phyloP scores from a whole-genome alignment of 129 eudicot species.

The Arctium minus region DNA sequence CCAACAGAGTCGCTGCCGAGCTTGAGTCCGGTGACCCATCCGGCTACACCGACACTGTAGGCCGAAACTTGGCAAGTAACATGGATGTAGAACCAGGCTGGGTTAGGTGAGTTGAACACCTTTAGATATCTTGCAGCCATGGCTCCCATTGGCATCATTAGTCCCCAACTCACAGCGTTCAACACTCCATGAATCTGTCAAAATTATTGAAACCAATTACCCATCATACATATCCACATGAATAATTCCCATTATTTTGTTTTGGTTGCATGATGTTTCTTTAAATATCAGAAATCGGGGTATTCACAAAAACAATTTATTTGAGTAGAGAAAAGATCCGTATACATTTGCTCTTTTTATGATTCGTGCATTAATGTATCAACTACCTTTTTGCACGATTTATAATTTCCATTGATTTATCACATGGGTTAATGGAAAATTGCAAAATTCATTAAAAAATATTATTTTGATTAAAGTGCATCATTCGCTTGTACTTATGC shows the following conservation, averaged over 20 bases:
- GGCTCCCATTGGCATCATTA: conserved; percentile 86
- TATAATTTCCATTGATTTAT: too few relatives aligned
- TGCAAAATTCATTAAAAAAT: neutral
- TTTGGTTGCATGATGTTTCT: neutral
- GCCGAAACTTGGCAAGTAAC: conserved; percentile 75
- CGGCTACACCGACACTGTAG: conserved; percentile 74
- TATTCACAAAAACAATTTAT: neutral
- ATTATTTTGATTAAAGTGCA: neutral
- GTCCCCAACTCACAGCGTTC: conserved; percentile 91
- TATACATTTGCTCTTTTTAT: neutral
- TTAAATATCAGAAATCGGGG: neutral
- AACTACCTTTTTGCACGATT: too few relatives aligned
- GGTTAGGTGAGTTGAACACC: conserved; percentile 76
- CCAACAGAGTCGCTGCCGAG: conserved; percentile 76
- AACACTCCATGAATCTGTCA: conserved; percentile 83
- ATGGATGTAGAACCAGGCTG: conserved; percentile 96
- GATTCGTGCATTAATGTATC: too few relatives aligned
- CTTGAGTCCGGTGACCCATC: conserved; percentile 84
- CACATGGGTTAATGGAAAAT: neutral
- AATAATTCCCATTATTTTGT: neutral
- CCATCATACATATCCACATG: neutral
- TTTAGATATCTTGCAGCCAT: conserved; percentile 79
- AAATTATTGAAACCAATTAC: neutral
- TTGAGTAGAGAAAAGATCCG: neutral
- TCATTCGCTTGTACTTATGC: neutral